Percentiles rank a stretch among this genome's conserved stretches.
Conservation (phyloP, 2,329 filamentous ascomycete species). For the Alternaria dauci region DNA sequence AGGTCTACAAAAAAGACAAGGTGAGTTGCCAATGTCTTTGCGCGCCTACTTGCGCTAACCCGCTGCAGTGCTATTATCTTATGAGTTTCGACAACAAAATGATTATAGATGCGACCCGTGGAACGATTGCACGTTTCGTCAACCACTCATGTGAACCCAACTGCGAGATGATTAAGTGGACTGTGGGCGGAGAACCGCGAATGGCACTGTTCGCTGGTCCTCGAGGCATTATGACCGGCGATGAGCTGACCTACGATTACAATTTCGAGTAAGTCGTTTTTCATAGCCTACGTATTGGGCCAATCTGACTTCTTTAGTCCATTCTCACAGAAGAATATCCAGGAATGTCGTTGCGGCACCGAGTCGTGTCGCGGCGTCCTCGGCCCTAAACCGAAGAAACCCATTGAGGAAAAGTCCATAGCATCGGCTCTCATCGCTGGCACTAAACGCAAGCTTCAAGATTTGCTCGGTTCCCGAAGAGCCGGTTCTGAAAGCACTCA, state of each 20-base stretch:
- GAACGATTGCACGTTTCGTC: conserved; percentile 95
- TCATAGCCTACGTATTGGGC: not conserved
- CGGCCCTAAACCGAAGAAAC: conserved; percentile 63
- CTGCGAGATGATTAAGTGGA: conserved; percentile 98
- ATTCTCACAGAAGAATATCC: conserved; percentile 67
- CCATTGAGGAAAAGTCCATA: conserved; percentile 45
- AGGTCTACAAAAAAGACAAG: conserved; percentile 91
- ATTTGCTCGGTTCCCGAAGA: conserved; percentile 35
- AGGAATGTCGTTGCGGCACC: conserved; percentile 70
- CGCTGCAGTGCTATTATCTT: conserved; percentile 85
- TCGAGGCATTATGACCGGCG: conserved; percentile 87
- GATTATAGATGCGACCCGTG: conserved; percentile 96
- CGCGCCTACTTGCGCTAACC: conserved; percentile 24
- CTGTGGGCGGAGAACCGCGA: conserved; percentile 88
- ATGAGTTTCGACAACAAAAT: conserved; percentile 99
- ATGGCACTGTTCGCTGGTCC: conserved; percentile 98
- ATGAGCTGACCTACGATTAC: conserved; percentile 95
- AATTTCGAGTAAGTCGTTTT: conserved; percentile 68
- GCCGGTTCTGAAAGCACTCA: conserved; percentile 32
- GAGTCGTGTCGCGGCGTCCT: conserved; percentile 68
- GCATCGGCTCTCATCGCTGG: conserved; percentile 41
- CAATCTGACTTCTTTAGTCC: conserved; percentile 35
- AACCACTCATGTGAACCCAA: conserved; percentile 98
- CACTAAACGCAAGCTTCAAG: conserved; percentile 48
- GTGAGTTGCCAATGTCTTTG: conserved; percentile 59